Conservation (phyloP, 2,329 filamentous ascomycete genomes). For the Kalmusia sp. region DNA sequence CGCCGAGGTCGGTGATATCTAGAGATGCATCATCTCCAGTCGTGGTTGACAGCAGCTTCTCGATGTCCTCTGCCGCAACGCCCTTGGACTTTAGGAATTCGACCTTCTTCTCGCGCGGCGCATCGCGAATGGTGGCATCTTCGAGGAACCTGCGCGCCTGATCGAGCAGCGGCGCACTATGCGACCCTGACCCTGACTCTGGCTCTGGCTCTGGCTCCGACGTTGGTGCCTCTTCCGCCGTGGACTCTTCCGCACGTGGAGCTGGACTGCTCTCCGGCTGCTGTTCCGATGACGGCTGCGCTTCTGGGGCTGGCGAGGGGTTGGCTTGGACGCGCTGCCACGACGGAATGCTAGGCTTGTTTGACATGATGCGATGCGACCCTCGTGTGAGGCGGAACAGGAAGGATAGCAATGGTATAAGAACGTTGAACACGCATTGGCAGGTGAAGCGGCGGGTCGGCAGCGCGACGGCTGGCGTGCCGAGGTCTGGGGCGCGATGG, state of each 20-base stretch:
- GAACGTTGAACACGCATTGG: too few relatives aligned
- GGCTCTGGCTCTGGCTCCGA: background rate
- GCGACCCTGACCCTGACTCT: slow-evolving; percentile 3
- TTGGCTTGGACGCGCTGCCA: slow-evolving; percentile 40
- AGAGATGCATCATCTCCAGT: slow-evolving; percentile 15
- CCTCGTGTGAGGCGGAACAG: background rate
- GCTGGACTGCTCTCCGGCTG: slow-evolving; percentile 20
- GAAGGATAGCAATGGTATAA: too few relatives aligned
- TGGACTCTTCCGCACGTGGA: slow-evolving; percentile 12
- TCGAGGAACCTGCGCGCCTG: slow-evolving; percentile 79
- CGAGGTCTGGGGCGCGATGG: slow-evolving; percentile 4
- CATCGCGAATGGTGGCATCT: slow-evolving; percentile 74
- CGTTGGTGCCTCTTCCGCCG: slow-evolving; percentile 16
- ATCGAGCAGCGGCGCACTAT: slow-evolving; percentile 54
- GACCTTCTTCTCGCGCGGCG: slow-evolving; percentile 74
- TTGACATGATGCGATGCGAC: slow-evolving; percentile 11
- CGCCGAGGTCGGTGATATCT: slow-evolving; percentile 29
- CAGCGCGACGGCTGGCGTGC: background rate
- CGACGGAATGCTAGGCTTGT: slow-evolving; percentile 35
- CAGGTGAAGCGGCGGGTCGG: background rate
- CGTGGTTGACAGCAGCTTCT: slow-evolving; percentile 63
- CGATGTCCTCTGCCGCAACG: slow-evolving; percentile 70
- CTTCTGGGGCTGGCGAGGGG: slow-evolving; percentile 13
- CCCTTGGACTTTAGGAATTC: slow-evolving; percentile 82
- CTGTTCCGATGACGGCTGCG: slow-evolving; percentile 21